A percentile compares a stretch with the other conserved stretches of the same genome.
phyloP scores from a whole-genome alignment of 441 rosid genomes.

The Aquilaria agallochum region DNA sequence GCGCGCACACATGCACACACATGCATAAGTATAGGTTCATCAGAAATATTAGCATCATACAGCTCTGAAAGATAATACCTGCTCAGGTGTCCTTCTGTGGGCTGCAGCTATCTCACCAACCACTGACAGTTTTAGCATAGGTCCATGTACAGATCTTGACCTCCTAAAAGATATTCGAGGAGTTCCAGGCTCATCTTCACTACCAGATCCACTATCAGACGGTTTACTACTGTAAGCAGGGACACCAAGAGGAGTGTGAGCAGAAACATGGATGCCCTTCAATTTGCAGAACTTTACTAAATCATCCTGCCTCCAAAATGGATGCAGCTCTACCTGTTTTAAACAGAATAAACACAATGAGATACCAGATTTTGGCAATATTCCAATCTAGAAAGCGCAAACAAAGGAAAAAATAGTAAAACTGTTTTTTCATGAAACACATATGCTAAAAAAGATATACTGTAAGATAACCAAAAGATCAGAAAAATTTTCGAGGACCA shows the following conservation, averaged over 20 bases:
- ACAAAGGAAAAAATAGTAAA: too few species aligned
- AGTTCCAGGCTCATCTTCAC: conserved; percentile 63
- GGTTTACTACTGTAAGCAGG: conserved; percentile 48
- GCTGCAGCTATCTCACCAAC: conserved; percentile 49
- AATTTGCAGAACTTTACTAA: conserved; percentile 52
- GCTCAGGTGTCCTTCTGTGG: conserved; percentile 53
- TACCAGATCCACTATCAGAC: conserved; percentile 57
- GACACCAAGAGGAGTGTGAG: conserved; percentile 63
- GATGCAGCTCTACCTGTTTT: conserved; percentile 56
- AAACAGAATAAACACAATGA: neutral
- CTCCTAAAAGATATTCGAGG: conserved; percentile 58
- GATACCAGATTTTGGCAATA: too few species aligned
- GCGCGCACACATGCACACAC: too few species aligned
- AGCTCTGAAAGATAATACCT: conserved; percentile 27
- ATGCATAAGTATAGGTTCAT: too few species aligned
- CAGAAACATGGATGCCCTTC: conserved; percentile 62
- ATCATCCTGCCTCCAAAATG: conserved; percentile 69
- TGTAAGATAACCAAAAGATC: too few species aligned
- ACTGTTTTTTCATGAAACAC: too few species aligned
- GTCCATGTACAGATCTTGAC: conserved; percentile 63
- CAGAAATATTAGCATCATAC: neutral
- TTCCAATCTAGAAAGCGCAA: too few species aligned
- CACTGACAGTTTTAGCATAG: conserved; percentile 55
- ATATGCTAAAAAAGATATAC: too few species aligned
- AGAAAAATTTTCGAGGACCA: too few species aligned